Evolutionary conservation across 2,329 filamentous ascomycete genomes (phyloP), one percentile per base, ranked within the genome.

Genomic region (Phialophora expanda): DNA sequence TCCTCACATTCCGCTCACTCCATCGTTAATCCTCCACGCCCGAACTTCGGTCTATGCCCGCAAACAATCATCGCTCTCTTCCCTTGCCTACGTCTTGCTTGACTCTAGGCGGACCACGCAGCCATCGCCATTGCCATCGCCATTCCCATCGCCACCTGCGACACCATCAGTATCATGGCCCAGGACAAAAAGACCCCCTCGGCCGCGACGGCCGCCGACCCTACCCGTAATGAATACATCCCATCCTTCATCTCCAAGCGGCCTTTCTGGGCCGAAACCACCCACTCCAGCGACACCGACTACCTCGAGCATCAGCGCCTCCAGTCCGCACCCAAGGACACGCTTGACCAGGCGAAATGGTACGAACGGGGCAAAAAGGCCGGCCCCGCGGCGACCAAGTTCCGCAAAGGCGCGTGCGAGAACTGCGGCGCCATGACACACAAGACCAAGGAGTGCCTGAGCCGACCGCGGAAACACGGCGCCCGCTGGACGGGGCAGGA

Each of bases 351-450:
- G 68, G 89, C 91, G 30, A 90, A 91, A 87, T 97, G 93, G 94
- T 96, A 97, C 80, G 91, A 96, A 67, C 90, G 95, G 51, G 93
- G 93, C 60, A 90, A 90, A 80, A 94, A 92, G 76, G 80, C 86
- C 11, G 93, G 91, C 0, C 92, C 92, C 3, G 93, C 93, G 0
- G 93, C 94, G 58, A 99, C 95, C 71, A 99, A 97, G 76, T 99
- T 91, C 77, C 91, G 96, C 71, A 99, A 98, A 82, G 95, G 96
- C 75, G 94, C 95, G 61, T 99, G 95, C 81, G 94, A 98, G 79
- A 99, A 99, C 80, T 99, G 95, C 81, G 95, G 95, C 74, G 90
- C 93, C 65, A 96, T 98, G 91, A 93, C 91, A 70, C 95, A 99
- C 80, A 96, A 96, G 80, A 90, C 88, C 60, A 97, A 96, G 76